phyloP scores from a whole-genome alignment of 1,139 yeast species.

The Pichia kudriavzevii region DNA sequence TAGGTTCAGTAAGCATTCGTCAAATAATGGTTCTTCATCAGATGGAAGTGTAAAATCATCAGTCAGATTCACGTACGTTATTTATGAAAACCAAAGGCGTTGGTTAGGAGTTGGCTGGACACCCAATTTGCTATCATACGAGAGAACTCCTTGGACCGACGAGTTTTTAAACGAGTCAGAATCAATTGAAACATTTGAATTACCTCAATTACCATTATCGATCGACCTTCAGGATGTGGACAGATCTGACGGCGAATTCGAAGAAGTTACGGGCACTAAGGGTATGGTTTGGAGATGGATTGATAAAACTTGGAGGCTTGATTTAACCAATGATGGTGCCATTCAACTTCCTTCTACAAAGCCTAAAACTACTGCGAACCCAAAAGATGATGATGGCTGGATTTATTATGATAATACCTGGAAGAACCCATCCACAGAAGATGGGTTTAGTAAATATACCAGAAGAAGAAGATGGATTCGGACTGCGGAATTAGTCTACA shows the following conservation, averaged over 20 bases:
- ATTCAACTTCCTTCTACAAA: slow-evolving; percentile 59
- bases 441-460: slow-evolving; percentile 83
- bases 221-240: slow-evolving; percentile 28
- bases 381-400: slow-evolving; percentile 75
- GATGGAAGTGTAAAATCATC: slow-evolving; percentile 33
- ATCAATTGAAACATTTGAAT: slow-evolving; percentile 64
- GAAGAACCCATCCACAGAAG: slow-evolving; percentile 87
- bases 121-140: slow-evolving; percentile 79
- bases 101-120: slow-evolving; percentile 99
- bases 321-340: slow-evolving; percentile 82
- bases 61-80: slow-evolving; percentile 80
- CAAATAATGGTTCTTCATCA: slow-evolving; percentile 9
- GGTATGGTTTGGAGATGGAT: slow-evolving; percentile 93
- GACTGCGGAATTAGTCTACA: slow-evolving; percentile 70
- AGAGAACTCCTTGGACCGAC: slow-evolving; percentile 95
- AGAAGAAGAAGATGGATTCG: slow-evolving; percentile 94
- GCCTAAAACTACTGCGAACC: slow-evolving; percentile 70
- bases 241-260: slow-evolving; percentile 29
- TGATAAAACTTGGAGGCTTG: slow-evolving; percentile 86
- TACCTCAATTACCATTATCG: slow-evolving; percentile 47
- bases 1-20: slow-evolving; percentile 9
- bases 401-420: slow-evolving; percentile 88
- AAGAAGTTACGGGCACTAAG: slow-evolving; percentile 9
- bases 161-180: slow-evolving; percentile 84
- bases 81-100: slow-evolving; percentile 93